Percentiles rank a stretch among this genome's conserved stretches.
Conservation (phyloP, 805 yeast genomes). For the Barnettozyma siamensis region DNA sequence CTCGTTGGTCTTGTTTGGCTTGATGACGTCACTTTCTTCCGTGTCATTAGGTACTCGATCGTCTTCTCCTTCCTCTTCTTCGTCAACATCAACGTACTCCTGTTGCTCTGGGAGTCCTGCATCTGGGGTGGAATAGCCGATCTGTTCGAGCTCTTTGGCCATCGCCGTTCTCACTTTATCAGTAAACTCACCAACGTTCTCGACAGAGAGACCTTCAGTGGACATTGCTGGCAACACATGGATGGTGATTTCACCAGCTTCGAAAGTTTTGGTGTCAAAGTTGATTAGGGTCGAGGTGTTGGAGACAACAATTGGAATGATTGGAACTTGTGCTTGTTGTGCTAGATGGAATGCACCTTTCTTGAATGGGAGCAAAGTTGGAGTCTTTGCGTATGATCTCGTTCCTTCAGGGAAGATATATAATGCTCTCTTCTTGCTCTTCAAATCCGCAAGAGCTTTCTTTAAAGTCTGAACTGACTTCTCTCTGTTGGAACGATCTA, state of each 20-base stretch:
- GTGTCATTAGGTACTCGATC: conserved; percentile 22
- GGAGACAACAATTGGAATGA: conserved; percentile 82
- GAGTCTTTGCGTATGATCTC: conserved; percentile 66
- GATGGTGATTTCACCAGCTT: conserved; percentile 68
- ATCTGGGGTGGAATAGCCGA: conserved; percentile 35
- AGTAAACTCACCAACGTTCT: conserved; percentile 60
- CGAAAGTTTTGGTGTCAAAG: conserved; percentile 56
- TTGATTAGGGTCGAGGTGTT: conserved; percentile 75
- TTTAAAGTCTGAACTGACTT: conserved; percentile 73
- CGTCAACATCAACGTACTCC: background rate
- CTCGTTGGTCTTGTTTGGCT: conserved; percentile 7
- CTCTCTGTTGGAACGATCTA: conserved; percentile 74
- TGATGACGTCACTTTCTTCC: conserved; percentile 5
- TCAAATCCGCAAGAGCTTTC: conserved; percentile 58
- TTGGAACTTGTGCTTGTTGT: conserved; percentile 82
- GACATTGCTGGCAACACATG: conserved; percentile 78
- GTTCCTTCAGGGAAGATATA: conserved; percentile 98
- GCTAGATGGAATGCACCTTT: conserved; percentile 99
- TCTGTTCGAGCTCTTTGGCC: conserved; percentile 33
- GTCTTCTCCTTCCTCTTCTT: conserved; percentile 14
- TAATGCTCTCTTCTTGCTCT: conserved; percentile 60
- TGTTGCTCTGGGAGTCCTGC: conserved; percentile 11
- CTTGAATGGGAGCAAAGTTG: conserved; percentile 80
- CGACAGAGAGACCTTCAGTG: conserved; percentile 64
- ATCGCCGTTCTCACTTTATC: conserved; percentile 53